Evolutionary conservation across 306 rosid genomes (phyloP).

Genomic region (Echinosophora koreensis): DNA sequence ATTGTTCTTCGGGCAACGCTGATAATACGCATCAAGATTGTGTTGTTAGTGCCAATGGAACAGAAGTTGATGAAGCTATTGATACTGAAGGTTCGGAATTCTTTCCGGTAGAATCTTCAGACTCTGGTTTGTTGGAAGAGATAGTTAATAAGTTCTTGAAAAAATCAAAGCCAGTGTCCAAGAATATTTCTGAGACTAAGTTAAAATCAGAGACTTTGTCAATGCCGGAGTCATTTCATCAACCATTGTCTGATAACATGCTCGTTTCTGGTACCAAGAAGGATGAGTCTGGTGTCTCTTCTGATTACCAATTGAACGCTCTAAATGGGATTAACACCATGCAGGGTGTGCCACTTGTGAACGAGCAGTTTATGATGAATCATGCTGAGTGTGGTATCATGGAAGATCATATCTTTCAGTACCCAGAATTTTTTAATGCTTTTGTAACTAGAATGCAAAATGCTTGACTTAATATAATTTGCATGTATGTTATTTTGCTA

Average conservation of each 20-base stretch:
- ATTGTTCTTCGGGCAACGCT: too few species aligned
- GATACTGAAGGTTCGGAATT: slow-evolving; percentile 47
- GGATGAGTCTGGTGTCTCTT: slow-evolving; percentile 43
- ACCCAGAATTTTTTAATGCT: slow-evolving; percentile 59
- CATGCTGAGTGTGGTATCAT: slow-evolving; percentile 42
- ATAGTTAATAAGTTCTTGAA: slow-evolving; percentile 68
- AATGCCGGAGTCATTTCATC: slow-evolving; percentile 19
- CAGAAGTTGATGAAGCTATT: not conserved
- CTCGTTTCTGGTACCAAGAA: slow-evolving; percentile 30
- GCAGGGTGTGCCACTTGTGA: slow-evolving; percentile 40
- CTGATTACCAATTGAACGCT: slow-evolving; percentile 8
- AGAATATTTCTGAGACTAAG: not conserved
- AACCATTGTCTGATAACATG: slow-evolving; percentile 10
- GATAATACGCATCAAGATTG: too few species aligned
- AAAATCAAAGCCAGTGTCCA: slow-evolving; percentile 42
- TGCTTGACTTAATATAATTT: slow-evolving; percentile 43
- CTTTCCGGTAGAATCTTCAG: slow-evolving; percentile 56
- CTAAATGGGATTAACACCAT: slow-evolving; percentile 14
- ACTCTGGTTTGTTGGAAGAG: slow-evolving; percentile 84
- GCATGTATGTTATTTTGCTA: not conserved
- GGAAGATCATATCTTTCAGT: slow-evolving; percentile 58
- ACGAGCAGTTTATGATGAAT: slow-evolving; percentile 44
- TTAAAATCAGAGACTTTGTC: not conserved
- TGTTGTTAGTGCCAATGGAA: not conserved
- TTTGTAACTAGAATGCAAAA: slow-evolving; percentile 65